Evolutionary conservation across 1,284 basidiomycete genomes (phyloP).

Genomic region (Golubevia pallescens): DNA sequence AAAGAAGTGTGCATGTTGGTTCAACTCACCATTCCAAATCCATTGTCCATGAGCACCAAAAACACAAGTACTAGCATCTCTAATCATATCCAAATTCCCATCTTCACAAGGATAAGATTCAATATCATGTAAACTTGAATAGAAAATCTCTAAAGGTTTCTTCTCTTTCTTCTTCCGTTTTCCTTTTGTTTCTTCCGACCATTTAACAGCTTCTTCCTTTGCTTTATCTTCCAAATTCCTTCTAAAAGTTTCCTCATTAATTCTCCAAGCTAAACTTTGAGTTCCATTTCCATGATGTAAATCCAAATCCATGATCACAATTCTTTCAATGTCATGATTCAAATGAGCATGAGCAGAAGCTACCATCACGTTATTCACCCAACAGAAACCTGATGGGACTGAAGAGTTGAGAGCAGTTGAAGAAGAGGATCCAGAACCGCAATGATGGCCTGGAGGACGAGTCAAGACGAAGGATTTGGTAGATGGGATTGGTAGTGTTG

Average conservation of each 20-base stretch:
- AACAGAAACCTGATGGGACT: conserved; percentile 61
- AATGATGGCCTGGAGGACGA: conserved; percentile 63
- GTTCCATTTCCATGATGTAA: conserved; percentile 62
- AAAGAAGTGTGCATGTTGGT: too few relatives aligned
- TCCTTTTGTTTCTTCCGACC: too few relatives aligned
- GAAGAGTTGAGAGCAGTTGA: too few relatives aligned
- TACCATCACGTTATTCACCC: conserved; percentile 63
- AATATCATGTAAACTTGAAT: conserved; percentile 61
- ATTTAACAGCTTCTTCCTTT: too few relatives aligned
- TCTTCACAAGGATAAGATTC: conserved; percentile 64
- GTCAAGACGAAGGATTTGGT: conserved; percentile 50
- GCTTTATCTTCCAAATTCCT: conserved; percentile 16
- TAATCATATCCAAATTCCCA: conserved; percentile 49
- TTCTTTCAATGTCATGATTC: conserved; percentile 48
- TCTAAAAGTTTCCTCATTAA: conserved; percentile 50
- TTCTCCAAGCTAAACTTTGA: conserved; percentile 60
- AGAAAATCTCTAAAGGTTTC: conserved; percentile 42
- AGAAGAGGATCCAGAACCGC: conserved; percentile 24
- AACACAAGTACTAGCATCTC: conserved; percentile 57
- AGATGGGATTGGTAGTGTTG: conserved; percentile 8
- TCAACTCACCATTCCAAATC: conserved; percentile 64
- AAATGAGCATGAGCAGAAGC: conserved; percentile 53
- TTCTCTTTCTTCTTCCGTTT: too few relatives aligned
- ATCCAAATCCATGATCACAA: conserved; percentile 62
- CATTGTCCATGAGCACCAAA: conserved; percentile 62